Conservation (phyloP, 768 basidiomycete genomes). For the Serpula lacrymans region DNA sequence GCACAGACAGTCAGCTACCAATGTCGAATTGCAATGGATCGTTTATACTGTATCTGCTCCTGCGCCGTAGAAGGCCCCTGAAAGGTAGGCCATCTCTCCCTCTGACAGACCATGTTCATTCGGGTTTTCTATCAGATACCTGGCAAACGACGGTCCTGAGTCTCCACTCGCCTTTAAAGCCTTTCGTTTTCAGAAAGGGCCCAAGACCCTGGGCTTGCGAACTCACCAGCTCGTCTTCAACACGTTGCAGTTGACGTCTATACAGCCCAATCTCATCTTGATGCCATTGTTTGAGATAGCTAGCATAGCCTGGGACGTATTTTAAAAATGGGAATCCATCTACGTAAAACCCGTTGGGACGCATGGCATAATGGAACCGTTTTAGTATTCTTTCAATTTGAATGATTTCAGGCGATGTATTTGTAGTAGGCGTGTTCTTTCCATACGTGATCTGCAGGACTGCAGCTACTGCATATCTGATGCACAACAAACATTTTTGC, state of each 20-base stretch:
- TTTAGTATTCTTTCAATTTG: constrained; percentile 26
- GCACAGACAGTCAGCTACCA: background rate
- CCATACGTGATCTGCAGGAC: constrained; percentile 27
- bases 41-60: constrained; percentile 48
- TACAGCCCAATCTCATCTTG: constrained; percentile 49
- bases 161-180: too few species aligned
- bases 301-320: constrained; percentile 61
- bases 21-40: background rate
- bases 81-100: constrained; percentile 54
- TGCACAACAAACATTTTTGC: too few species aligned
- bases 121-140: constrained; percentile 15
- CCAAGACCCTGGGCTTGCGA: background rate
- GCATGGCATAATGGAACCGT: constrained; percentile 27
- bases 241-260: constrained; percentile 41
- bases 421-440: constrained; percentile 15
- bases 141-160: constrained; percentile 21
- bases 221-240: constrained; percentile 41
- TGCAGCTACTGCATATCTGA: constrained; percentile 24
- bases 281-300: constrained; percentile 52
- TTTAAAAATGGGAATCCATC: constrained; percentile 33
- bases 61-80: constrained; percentile 61
- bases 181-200: too few species aligned
- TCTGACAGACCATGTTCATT: constrained; percentile 46
- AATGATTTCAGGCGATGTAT: constrained; percentile 17
- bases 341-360: constrained; percentile 30